Percentiles rank a stretch among this genome's conserved stretches.
Evolutionary conservation across 192 early-diverging fungal genomes (phyloP).

Genomic region (Haplosporangium gracile): DNA sequence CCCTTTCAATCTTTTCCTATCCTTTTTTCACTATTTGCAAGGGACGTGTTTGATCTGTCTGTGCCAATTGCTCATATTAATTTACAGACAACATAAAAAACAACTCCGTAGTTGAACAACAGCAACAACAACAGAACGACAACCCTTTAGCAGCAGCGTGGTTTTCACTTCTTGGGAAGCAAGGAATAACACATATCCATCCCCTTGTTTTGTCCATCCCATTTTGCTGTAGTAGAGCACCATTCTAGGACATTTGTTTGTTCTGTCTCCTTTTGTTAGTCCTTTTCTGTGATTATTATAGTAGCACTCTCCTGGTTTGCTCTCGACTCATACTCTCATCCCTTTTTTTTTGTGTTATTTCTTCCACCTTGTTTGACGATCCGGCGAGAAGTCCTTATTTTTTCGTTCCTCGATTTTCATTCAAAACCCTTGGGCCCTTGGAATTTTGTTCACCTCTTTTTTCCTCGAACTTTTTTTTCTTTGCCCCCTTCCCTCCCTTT

Average conservation of each 20-base stretch:
- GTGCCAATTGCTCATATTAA: background rate
- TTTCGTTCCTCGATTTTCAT: background rate
- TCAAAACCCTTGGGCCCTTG: background rate
- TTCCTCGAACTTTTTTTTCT: background rate
- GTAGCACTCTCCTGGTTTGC: constrained; percentile 3
- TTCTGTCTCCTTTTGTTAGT: background rate
- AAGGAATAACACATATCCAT: background rate
- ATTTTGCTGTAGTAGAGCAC: background rate
- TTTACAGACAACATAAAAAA: background rate
- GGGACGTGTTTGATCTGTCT: background rate
- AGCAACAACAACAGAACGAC: no score
- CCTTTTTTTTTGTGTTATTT: background rate
- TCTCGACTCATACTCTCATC: background rate
- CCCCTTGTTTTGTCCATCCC: background rate
- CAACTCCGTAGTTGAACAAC: background rate
- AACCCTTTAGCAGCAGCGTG: background rate
- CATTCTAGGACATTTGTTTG: background rate
- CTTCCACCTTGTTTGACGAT: background rate
- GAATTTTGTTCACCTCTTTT: background rate
- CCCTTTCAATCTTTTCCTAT: background rate
- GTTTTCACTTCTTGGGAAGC: background rate
- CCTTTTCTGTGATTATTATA: background rate
- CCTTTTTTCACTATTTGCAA: background rate
- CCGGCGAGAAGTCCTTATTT: background rate
- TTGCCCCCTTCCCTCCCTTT: background rate